Evolutionary conservation across 2,329 filamentous ascomycete species (phyloP).

Genomic region (Epichloe festucae): DNA sequence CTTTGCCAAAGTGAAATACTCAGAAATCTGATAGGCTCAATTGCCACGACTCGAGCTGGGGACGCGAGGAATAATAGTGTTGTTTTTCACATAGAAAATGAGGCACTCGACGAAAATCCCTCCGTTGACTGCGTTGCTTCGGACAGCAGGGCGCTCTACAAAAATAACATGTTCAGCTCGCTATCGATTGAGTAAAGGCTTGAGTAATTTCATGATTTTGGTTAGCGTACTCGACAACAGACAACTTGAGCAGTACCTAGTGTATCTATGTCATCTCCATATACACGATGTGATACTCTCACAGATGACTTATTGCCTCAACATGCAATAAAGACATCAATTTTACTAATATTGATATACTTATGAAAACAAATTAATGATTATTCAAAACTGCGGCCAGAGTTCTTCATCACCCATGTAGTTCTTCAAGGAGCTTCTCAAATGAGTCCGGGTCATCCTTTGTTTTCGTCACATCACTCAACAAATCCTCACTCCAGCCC

Average conservation of each 20-base stretch:
- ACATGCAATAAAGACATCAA: neutral
- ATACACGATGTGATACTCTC: neutral
- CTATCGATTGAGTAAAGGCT: neutral
- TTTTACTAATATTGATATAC: too few relatives aligned
- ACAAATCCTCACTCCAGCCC: constrained; percentile 32
- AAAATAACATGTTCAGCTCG: neutral
- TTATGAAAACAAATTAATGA: too few relatives aligned
- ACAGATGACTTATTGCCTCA: neutral
- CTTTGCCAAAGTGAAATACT: neutral
- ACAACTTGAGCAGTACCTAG: neutral
- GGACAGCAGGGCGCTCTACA: neutral
- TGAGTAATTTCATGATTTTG: too few relatives aligned
- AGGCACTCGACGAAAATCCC: neutral
- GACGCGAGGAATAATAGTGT: neutral
- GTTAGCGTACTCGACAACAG: neutral
- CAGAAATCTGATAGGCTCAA: too few relatives aligned
- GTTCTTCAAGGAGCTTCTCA: constrained; percentile 18
- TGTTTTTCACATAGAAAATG: neutral
- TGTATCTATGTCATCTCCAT: neutral
- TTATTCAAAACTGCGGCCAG: neutral
- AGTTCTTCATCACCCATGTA: constrained; percentile 18
- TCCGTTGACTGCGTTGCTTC: neutral
- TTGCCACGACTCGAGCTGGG: neutral
- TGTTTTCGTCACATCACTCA: constrained; percentile 33
- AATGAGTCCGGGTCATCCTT: constrained; percentile 14